Evolutionary conservation across 148 eudicot genomes (phyloP).

Genomic region (Rhododendron ovatum): DNA sequence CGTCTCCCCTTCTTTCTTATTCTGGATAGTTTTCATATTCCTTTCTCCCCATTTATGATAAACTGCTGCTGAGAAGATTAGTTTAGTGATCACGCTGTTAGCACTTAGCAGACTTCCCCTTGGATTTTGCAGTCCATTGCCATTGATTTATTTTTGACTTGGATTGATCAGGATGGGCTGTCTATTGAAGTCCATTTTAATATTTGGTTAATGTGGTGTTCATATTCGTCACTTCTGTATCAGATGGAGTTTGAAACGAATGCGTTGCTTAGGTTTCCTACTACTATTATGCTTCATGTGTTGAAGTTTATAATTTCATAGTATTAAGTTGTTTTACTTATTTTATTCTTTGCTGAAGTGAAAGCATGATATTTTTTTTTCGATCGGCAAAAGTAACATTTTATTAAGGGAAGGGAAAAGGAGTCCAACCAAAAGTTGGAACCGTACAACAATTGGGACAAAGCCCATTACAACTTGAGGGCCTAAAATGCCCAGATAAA

Average conservation of each 20-base stretch:
- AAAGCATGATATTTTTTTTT: background rate
- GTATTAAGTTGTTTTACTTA: background rate
- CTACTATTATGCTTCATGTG: background rate
- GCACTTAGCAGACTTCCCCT: background rate
- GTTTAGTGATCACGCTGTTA: background rate
- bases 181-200: background rate
- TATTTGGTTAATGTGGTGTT: background rate
- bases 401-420: too few relatives aligned
- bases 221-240: background rate
- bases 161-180: background rate
- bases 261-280: background rate
- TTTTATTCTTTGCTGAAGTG: background rate
- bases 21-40: background rate
- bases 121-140: background rate
- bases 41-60: background rate
- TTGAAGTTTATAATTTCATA: background rate
- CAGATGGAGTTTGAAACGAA: background rate
- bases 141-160: background rate
- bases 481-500: too few relatives aligned
- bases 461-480: too few relatives aligned
- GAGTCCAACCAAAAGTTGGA: too few relatives aligned
- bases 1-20: background rate
- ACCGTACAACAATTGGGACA: too few relatives aligned
- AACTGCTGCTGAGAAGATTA: background rate
- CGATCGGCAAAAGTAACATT: too few relatives aligned